Conservation (phyloP, 140 eudicot genomes). For the Artemisia princeps region DNA sequence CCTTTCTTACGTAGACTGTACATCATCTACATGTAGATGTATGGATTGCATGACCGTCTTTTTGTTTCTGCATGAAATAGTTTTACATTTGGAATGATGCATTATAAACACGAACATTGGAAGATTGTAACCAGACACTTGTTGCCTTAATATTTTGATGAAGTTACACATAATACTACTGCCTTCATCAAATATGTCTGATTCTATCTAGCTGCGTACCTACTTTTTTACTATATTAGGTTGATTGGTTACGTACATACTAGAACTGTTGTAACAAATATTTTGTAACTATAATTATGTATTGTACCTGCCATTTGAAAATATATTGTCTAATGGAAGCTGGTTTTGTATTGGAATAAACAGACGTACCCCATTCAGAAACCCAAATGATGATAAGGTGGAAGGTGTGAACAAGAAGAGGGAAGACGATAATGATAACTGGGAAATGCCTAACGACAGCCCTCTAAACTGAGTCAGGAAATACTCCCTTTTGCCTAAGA, state of each 20-base stretch:
- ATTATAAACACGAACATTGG: neutral
- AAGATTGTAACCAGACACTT: neutral
- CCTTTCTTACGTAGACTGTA: neutral
- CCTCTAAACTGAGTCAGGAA: slow-evolving; percentile 26
- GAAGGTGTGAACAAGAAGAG: slow-evolving; percentile 39
- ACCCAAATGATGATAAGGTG: slow-evolving; percentile 31
- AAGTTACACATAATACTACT: neutral
- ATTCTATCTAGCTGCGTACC: neutral
- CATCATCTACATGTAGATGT: neutral
- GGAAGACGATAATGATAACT: slow-evolving; percentile 64
- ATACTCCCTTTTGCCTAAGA: slow-evolving; percentile 20
- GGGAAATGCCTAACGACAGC: slow-evolving; percentile 62
- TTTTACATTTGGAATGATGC: neutral
- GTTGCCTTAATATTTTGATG: neutral
- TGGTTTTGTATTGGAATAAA: slow-evolving; percentile 3
- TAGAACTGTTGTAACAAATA: neutral
- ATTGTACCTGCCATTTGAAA: neutral
- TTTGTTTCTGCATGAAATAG: neutral
- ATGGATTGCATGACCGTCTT: neutral
- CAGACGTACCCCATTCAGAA: slow-evolving; percentile 51
- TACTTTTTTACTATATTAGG: too few species aligned
- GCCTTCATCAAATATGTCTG: slow-evolving; percentile 1
- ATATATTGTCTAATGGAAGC: slow-evolving; percentile 1
- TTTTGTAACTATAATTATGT: neutral
- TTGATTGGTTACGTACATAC: neutral